phyloP scores from a whole-genome alignment of 2,329 filamentous ascomycete species.

The Cladobotryum mycophilum region DNA sequence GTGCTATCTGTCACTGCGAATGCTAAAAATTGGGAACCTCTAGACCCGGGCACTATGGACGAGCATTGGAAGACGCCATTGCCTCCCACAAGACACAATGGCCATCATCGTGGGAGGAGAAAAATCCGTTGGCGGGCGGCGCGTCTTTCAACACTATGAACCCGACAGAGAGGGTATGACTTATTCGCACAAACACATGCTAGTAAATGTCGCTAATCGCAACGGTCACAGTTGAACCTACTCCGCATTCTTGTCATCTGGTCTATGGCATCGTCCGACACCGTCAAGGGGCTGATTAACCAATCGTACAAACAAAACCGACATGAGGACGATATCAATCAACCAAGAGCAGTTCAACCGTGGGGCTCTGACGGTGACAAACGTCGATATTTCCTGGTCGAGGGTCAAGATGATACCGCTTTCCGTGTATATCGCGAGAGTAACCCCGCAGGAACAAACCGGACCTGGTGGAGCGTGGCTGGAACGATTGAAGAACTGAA shows the following conservation, averaged over 20 bases:
- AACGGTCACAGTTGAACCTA: constrained; percentile 60
- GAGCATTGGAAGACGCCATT: constrained; percentile 90
- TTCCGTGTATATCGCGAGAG: constrained; percentile 94
- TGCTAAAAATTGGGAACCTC: constrained; percentile 11
- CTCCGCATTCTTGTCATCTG: constrained; percentile 80
- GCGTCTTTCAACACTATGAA: constrained; percentile 77
- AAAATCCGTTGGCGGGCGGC: constrained; percentile 76
- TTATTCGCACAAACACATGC: background rate
- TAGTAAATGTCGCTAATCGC: constrained; percentile 10
- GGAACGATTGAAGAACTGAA: constrained; percentile 83
- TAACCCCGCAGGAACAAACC: constrained; percentile 67
- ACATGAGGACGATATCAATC: constrained; percentile 72
- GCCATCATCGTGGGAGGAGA: constrained; percentile 74
- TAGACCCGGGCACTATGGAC: constrained; percentile 86
- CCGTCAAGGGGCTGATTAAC: constrained; percentile 73
- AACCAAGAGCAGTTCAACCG: constrained; percentile 80
- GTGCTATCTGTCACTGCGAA: background rate
- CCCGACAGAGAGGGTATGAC: constrained; percentile 69
- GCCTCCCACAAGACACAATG: constrained; percentile 81
- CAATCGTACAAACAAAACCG: constrained; percentile 83
- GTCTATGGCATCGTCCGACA: constrained; percentile 83
- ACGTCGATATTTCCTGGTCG: constrained; percentile 86
- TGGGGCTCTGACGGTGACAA: constrained; percentile 90
- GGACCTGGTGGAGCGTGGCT: constrained; percentile 89
- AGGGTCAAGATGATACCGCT: constrained; percentile 87